Base-by-base conservation (phyloP, 2,329 filamentous ascomycete genomes). In the Aureobasidium leucospermi region DNA sequence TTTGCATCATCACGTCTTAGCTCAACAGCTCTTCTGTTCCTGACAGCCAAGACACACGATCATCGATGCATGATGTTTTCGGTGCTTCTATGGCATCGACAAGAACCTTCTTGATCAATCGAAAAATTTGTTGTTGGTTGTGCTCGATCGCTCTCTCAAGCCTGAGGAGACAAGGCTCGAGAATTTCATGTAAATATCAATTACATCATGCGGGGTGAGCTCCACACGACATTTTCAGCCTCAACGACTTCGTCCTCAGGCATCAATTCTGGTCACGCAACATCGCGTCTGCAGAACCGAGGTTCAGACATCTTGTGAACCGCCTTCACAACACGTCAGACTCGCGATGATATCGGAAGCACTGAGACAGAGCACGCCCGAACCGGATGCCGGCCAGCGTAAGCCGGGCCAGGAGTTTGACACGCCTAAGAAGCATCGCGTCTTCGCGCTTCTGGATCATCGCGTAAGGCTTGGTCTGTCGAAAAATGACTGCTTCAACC, bases 11-110 rank as follows among this genome's bases (percentile, higher is more conserved):
- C 43, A 58, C 10, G 1, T 39, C 8, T 43, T 36, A 34, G n/a
- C 23, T 41, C 48, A 11, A 32, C 45, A 52, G 13, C 34, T 49
- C 31, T 48, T 52, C 29, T 58, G 55, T 58, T 48, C 55, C 55
- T 58, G 55, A 58, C 42, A n/a, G 42, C 55, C 43, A 58, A 47
- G 42, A 58, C 34, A 8, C 23, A 4, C 43, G 55, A 58, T 58
- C 55, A 39, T 19, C 28, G 55, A 58, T 58, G 43, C 34, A 19
- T 58, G 47, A 43, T 15, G 7, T 31, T 23, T 41, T 58, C 34
- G 43, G 55, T 58, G 42, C 42, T 48, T 58, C n/a, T 32, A 2
- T 48, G 55, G 15, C 29, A n/a, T 56, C 16, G 2, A 28, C 4
- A 13, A 11, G 1, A 42, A 8, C 28, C 19, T 10, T 29, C 23